Evolutionary conservation across 345 rosid species (phyloP), one percentile per base, ranked within the genome.

Genomic region (Luvunga scandens): DNA sequence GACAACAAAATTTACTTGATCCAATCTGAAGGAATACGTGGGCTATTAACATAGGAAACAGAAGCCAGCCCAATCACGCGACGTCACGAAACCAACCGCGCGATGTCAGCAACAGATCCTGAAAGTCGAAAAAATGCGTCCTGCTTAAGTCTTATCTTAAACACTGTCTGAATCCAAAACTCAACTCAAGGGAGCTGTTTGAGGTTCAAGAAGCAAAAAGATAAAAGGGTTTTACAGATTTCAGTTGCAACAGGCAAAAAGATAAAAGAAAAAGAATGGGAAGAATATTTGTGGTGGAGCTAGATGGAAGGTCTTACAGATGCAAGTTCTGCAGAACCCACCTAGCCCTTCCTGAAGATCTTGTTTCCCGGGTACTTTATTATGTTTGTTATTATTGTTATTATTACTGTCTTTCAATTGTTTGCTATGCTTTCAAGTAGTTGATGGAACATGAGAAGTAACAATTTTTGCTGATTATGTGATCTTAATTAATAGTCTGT

Each of bases 251-350:
- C 34, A 60, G 36, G 6, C 66, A 31, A 42, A 34, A 53, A 16
- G 7, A 18, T 53, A 53, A 9, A 60, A 73, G 6, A 19, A 12
- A 12, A n/a, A 53, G 67, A 53, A 94, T 94, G 98, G 98, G 95
- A 78, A 94, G 95, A 87, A 72, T 91, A 73, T 94, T 87, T 77
- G 87, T 86, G 89, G 97, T 94, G 85, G 97, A 94, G 85, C 87
- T 91, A n/a, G 97, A 93, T 30, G 98, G 98, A 73, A 87, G 97
- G 86, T 85, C 93, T 80, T 94, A 93, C 88, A 87, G 90, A 82
- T 94, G 98, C 97, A 93, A 88, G 89, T 90, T 84, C 69, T 94
- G 98, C 68, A 85, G 82, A 77, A 91, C 98, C 80, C 97, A 93
- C 85, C 87, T 94, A 7, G 95, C 98, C 78, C 89, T 88, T 79